These are phyloP conservation scores for Sporothrix variecibatus DNA, from an alignment of 2,329 filamentous ascomycete species.

Conservation along the genomic window DNA sequence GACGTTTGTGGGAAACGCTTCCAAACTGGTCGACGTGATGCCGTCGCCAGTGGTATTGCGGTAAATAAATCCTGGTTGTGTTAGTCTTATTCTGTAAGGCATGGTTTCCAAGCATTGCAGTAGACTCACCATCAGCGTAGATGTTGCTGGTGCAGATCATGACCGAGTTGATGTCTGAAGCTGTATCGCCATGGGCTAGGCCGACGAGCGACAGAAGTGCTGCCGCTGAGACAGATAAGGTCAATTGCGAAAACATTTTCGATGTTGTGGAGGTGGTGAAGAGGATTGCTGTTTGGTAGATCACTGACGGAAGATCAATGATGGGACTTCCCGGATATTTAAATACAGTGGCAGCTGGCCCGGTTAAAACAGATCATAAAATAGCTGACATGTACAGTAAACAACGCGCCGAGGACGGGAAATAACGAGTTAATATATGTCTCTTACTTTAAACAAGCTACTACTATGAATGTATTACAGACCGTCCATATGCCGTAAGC, in stretches of 20 bases:
- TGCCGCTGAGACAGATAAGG: neutral
- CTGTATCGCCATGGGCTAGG: neutral
- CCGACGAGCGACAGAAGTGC: neutral
- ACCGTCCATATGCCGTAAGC: neutral
- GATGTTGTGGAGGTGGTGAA: neutral
- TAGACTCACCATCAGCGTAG: conserved; percentile 21
- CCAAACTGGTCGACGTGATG: conserved; percentile 13
- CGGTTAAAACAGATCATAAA: conserved; percentile 10
- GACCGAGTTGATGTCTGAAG: conserved; percentile 11
- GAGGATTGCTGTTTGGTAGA: neutral
- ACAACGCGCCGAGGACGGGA: neutral
- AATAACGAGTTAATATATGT: neutral
- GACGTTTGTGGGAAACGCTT: conserved; percentile 7
- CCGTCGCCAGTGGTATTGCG: conserved; percentile 9
- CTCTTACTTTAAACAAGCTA: neutral
- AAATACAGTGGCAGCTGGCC: conserved; percentile 1
- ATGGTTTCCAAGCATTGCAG: too few relatives aligned
- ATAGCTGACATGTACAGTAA: neutral
- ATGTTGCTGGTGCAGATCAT: conserved; percentile 19
- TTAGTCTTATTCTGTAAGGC: neutral
- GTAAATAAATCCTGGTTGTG: conserved; percentile 26
- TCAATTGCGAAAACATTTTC: neutral
- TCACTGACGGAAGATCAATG: neutral
- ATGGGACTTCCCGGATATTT: neutral
- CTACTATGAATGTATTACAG: neutral